phyloP scores from a whole-genome alignment of 2,329 filamentous ascomycete genomes.

The Neobulgaria alba region DNA sequence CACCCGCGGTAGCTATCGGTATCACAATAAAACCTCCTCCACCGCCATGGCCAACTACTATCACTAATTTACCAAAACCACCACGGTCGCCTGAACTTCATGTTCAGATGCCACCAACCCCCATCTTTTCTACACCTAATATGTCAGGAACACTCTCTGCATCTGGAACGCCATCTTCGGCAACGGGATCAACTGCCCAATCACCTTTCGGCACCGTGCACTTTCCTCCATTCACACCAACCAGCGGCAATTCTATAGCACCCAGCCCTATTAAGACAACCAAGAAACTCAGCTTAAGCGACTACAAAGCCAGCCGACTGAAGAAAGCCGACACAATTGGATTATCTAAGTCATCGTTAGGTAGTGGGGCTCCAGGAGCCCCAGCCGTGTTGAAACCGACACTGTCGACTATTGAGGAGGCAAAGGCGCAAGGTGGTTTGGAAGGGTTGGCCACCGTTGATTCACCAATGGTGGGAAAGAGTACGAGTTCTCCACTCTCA shows the following conservation, averaged over 20 bases:
- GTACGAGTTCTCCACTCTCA: slow-evolving; percentile 14
- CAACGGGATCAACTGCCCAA: slow-evolving; percentile 35
- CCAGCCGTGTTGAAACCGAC: slow-evolving; percentile 32
- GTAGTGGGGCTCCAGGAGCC: slow-evolving; percentile 27
- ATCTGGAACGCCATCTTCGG: slow-evolving; percentile 39
- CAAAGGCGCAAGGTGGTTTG: slow-evolving; percentile 30
- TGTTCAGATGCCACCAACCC: slow-evolving; percentile 49
- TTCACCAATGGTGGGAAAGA: slow-evolving; percentile 28
- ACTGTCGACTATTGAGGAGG: slow-evolving; percentile 32
- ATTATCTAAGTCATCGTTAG: slow-evolving; percentile 15
- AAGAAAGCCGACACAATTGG: slow-evolving; percentile 25
- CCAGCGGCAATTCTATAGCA: slow-evolving; percentile 38
- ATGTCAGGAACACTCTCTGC: slow-evolving; percentile 25
- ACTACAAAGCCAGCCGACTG: slow-evolving; percentile 48
- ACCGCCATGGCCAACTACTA: slow-evolving; percentile 21
- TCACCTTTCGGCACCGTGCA: slow-evolving; percentile 41
- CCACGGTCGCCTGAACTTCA: slow-evolving; percentile 20
- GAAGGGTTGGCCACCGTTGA: slow-evolving; percentile 31
- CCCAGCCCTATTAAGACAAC: slow-evolving; percentile 49
- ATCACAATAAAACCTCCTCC: slow-evolving; percentile 26
- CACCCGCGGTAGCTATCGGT: slow-evolving; percentile 13
- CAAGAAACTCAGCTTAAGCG: slow-evolving; percentile 59
- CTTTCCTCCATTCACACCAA: slow-evolving; percentile 30
- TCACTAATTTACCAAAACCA: slow-evolving; percentile 4
- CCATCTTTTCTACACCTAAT: slow-evolving; percentile 36